Conservation (phyloP, 2,329 filamentous ascomycete genomes). For the Botrytis squamosa region DNA sequence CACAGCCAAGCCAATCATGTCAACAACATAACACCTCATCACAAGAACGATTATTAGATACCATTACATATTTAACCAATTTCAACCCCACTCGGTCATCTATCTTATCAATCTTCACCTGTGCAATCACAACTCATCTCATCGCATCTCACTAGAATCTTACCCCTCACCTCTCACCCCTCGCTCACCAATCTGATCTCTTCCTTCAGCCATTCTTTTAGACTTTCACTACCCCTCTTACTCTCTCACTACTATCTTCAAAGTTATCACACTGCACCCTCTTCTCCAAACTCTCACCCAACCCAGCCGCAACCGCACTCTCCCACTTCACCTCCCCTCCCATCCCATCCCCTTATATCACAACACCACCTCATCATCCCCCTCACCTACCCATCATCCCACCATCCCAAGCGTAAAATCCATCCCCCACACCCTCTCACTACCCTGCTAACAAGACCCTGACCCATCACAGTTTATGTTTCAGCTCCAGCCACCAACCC, state of each 20-base stretch:
- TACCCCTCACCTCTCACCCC: neutral
- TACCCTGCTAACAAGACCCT: neutral
- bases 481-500: slow-evolving; percentile 1
- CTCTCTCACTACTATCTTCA: neutral
- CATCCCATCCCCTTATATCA: neutral
- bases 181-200: neutral
- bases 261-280: neutral
- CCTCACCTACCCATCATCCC: neutral
- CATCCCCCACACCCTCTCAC: neutral
- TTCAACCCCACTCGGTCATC: neutral
- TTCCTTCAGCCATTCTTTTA: neutral
- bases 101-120: neutral
- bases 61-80: neutral
- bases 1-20: neutral
- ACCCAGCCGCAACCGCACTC: no score
- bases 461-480: neutral
- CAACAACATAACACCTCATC: neutral
- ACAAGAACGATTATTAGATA: neutral
- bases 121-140: neutral
- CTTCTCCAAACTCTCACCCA: neutral
- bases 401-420: neutral
- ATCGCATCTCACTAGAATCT: neutral
- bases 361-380: neutral
- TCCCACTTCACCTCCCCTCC: neutral
- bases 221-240: neutral